A percentile compares a stretch with the other conserved stretches of the same genome.
These are phyloP conservation scores for Cutaneotrichosporon sp. DNA, from an alignment of 1,284 basidiomycete genomes.

Conservation along the genomic window DNA sequence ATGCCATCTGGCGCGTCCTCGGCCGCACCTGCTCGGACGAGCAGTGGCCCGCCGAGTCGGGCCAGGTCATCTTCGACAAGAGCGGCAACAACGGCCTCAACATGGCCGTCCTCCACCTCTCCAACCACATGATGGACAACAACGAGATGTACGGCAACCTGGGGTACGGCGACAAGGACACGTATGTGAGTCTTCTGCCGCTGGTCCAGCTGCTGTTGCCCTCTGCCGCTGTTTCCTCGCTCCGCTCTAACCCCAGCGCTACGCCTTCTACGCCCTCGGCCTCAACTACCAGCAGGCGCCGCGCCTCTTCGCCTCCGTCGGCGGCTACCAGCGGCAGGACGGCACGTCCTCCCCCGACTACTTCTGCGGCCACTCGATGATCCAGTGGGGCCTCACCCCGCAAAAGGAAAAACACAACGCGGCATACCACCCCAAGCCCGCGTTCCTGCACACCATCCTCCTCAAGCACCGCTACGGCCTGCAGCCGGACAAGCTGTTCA, in stretches of 20 bases:
- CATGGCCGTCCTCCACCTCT: slow-evolving; percentile 55
- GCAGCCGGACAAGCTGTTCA: slow-evolving; percentile 49
- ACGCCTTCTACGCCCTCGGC: slow-evolving; percentile 55
- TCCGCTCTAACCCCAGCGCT: slow-evolving; percentile 44
- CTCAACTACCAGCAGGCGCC: slow-evolving; percentile 53
- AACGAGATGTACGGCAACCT: slow-evolving; percentile 54
- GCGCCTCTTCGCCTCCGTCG: slow-evolving; percentile 48
- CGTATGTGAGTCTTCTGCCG: slow-evolving; percentile 45
- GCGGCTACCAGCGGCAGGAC: slow-evolving; percentile 45
- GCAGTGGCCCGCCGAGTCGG: slow-evolving; percentile 57
- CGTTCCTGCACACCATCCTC: slow-evolving; percentile 56
- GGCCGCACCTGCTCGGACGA: slow-evolving; percentile 53
- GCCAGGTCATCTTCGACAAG: slow-evolving; percentile 57
- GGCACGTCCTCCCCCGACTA: slow-evolving; percentile 35
- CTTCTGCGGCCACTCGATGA: slow-evolving; percentile 49
- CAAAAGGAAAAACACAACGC: slow-evolving; percentile 38
- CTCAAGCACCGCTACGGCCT: slow-evolving; percentile 52
- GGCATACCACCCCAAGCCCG: slow-evolving; percentile 49
- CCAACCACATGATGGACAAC: slow-evolving; percentile 55
- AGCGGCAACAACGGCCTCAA: slow-evolving; percentile 56
- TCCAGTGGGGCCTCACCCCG: slow-evolving; percentile 52
- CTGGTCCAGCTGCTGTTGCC: too few species aligned
- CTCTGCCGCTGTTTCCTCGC: too few species aligned
- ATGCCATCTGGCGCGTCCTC: slow-evolving; percentile 56
- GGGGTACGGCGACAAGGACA: slow-evolving; percentile 55